Percentiles rank a stretch among this genome's conserved stretches.
Conservation (phyloP, 371 early-diverging fungal species). For the Rhizopus sp. region DNA sequence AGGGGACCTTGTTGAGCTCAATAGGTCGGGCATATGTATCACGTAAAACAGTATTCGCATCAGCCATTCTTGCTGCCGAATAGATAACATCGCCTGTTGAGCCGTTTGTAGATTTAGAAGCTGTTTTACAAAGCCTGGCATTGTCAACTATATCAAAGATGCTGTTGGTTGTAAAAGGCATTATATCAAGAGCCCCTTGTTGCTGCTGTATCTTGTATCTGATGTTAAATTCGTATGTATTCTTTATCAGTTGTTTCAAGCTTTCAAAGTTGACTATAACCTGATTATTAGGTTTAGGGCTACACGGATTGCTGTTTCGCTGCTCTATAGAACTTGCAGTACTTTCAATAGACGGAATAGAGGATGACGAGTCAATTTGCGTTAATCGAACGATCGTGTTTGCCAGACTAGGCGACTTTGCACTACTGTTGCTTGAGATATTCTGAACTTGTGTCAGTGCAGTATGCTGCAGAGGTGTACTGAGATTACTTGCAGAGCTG, state of each 20-base stretch:
- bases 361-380: slow-evolving; percentile 26
- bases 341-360: slow-evolving; percentile 16
- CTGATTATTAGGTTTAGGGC: background rate
- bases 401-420: slow-evolving; percentile 22
- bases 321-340: background rate
- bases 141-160: slow-evolving; percentile 25
- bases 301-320: background rate
- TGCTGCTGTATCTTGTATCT: slow-evolving; percentile 4
- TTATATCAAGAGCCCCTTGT: background rate
- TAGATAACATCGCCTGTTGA: slow-evolving; percentile 19
- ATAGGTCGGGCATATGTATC: slow-evolving; percentile 49
- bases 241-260: slow-evolving; percentile 23
- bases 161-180: slow-evolving; percentile 2
- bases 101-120: slow-evolving; percentile 7
- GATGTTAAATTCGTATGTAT: slow-evolving; percentile 17
- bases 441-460: slow-evolving; percentile 10
- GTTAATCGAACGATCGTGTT: slow-evolving; percentile 26
- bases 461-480: slow-evolving; percentile 15
- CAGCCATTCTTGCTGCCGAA: slow-evolving; percentile 32
- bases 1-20: slow-evolving; percentile 27
- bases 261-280: slow-evolving; percentile 22
- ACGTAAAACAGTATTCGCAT: slow-evolving; percentile 56
- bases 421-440: slow-evolving; percentile 6
- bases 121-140: slow-evolving; percentile 17
- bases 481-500: background rate